Evolutionary conservation across 140 eudicot species (phyloP).

Genomic region (Ambrosia hybrid): DNA sequence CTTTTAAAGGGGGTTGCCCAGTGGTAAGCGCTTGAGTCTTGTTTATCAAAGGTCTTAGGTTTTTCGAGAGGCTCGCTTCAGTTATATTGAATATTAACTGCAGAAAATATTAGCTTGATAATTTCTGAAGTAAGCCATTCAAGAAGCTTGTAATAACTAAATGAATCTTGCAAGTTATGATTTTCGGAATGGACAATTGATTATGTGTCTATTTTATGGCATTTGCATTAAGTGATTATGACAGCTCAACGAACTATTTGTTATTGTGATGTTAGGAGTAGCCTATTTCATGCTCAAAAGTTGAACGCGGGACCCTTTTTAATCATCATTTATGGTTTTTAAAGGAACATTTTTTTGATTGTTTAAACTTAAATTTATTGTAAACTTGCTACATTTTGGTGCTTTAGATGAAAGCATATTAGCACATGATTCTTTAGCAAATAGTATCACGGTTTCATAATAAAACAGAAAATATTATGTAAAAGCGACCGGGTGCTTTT

Average conservation of each 20-base stretch:
- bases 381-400: constrained; percentile 14
- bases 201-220: neutral
- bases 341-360: constrained; percentile 19
- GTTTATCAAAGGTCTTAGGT: no score
- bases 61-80: neutral
- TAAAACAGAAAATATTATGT: constrained; percentile 17
- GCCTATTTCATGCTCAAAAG: constrained; percentile 14
- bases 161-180: neutral
- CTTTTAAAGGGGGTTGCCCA: no score
- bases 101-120: neutral
- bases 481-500: constrained; percentile 23
- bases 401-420: constrained; percentile 22
- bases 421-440: constrained; percentile 17
- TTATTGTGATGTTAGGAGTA: neutral
- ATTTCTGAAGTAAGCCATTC: neutral
- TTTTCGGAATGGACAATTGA: neutral
- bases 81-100: neutral
- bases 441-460: constrained; percentile 21
- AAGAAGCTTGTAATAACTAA: constrained; percentile 1
- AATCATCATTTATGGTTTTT: constrained; percentile 16
- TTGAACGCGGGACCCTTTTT: constrained; percentile 2
- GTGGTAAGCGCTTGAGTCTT: no score
- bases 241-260: constrained; percentile 2
- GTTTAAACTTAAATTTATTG: constrained; percentile 9
- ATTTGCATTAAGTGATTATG: neutral